phyloP scores from a whole-genome alignment of 257 asterid species.

The Cordia subcordata region DNA sequence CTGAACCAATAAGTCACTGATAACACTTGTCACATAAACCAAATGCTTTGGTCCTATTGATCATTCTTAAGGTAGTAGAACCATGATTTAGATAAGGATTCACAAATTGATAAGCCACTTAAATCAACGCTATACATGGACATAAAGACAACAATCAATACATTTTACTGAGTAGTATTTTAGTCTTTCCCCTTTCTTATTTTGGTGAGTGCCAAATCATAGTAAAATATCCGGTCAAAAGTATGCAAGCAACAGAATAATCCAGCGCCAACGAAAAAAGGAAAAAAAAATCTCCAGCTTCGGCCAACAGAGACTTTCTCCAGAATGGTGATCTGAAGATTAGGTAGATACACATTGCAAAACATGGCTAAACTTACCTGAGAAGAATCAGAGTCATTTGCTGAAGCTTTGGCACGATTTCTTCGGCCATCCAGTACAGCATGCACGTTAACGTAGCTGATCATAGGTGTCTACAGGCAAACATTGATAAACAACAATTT shows the following conservation, averaged over 20 bases:
- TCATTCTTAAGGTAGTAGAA: background rate
- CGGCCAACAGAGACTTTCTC: background rate
- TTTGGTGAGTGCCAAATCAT: too few relatives aligned
- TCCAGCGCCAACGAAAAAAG: background rate
- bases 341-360: background rate
- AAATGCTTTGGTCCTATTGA: background rate
- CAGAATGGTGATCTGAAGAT: background rate
- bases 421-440: slow-evolving; percentile 91
- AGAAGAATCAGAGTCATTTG: slow-evolving; percentile 78
- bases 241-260: background rate
- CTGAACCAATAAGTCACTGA: slow-evolving; percentile 35
- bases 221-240: too few relatives aligned
- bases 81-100: background rate
- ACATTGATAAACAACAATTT: slow-evolving; percentile 7
- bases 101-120: background rate
- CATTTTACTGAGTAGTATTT: too few relatives aligned
- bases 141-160: too few relatives aligned
- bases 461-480: slow-evolving; percentile 76
- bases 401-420: slow-evolving; percentile 81
- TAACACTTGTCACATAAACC: slow-evolving; percentile 8
- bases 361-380: slow-evolving; percentile 49
- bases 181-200: too few relatives aligned
- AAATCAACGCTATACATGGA: too few relatives aligned
- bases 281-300: background rate
- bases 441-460: slow-evolving; percentile 92